phyloP scores from a whole-genome alignment of 495 filamentous ascomycete genomes.

The Aspergillus mulundensis region DNA sequence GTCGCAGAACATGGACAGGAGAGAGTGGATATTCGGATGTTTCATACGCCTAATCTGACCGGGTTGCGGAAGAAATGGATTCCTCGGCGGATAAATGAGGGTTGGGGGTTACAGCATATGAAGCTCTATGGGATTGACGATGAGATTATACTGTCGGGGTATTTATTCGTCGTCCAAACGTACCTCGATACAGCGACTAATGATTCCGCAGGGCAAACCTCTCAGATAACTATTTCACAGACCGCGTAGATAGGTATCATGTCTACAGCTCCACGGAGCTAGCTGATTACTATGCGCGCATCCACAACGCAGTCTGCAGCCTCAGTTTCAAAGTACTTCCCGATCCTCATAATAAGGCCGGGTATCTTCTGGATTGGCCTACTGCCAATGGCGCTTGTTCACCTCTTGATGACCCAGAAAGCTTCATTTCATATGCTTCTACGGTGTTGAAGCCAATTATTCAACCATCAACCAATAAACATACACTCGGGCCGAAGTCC shows the following conservation, averaged over 20 bases:
- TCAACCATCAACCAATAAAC: constrained; percentile 36
- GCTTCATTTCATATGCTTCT: constrained; percentile 66
- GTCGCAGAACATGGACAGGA: constrained; percentile 76
- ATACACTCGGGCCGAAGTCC: constrained; percentile 25
- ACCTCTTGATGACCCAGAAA: constrained; percentile 63
- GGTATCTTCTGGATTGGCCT: constrained; percentile 79
- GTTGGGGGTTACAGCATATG: constrained; percentile 98
- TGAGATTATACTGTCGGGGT: constrained; percentile 92
- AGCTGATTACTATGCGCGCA: constrained; percentile 72
- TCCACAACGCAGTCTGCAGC: constrained; percentile 72
- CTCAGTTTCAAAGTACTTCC: constrained; percentile 79
- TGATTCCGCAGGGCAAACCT: constrained; percentile 67
- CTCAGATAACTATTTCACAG: constrained; percentile 92
- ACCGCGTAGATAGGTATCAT: constrained; percentile 92
- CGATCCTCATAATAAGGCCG: constrained; percentile 47
- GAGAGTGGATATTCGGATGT: constrained; percentile 93
- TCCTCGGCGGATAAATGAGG: constrained; percentile 90
- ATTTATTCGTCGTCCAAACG: constrained; percentile 17
- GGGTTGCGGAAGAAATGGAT: constrained; percentile 78
- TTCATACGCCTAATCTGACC: constrained; percentile 93
- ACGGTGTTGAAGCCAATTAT: constrained; percentile 63
- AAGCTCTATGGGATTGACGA: constrained; percentile 97
- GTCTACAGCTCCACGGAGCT: constrained; percentile 75
- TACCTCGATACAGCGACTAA: not conserved
- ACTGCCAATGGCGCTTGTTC: constrained; percentile 63